Conservation (phyloP, 495 filamentous ascomycete genomes). For the Bombardia bombarda region DNA sequence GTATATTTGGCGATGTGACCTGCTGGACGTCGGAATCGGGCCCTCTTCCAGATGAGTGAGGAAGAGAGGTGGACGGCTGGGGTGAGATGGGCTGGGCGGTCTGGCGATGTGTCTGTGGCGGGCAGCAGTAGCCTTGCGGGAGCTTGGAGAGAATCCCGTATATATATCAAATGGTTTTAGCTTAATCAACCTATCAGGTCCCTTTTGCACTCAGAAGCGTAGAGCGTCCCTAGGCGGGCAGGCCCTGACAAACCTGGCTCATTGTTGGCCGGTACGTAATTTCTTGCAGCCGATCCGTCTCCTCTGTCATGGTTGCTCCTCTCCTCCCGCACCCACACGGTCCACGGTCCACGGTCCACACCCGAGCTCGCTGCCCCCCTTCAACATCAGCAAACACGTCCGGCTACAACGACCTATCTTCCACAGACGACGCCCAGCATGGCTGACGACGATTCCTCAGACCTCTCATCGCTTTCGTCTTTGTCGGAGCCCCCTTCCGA, state of each 20-base stretch:
- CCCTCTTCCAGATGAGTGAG: too few species aligned
- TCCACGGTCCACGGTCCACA: too few species aligned
- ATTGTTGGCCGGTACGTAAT: conserved; percentile 27
- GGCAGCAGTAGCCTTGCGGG: not conserved
- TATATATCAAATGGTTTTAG: not conserved
- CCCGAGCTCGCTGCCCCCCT: conserved; percentile 4
- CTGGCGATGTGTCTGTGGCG: too few species aligned
- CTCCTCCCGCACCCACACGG: conserved; percentile 1
- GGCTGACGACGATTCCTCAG: conserved; percentile 47
- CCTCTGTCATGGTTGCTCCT: too few species aligned
- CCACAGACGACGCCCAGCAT: conserved; percentile 23
- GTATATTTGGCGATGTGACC: too few species aligned
- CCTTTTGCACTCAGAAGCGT: conserved; percentile 1
- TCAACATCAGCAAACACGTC: conserved; percentile 10
- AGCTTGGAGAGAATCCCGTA: not conserved
- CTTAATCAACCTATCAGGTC: conserved; percentile 24
- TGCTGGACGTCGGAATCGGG: too few species aligned
- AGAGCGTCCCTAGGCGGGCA: conserved; percentile 12
- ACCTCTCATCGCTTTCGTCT: conserved; percentile 47
- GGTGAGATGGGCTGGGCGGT: too few species aligned
- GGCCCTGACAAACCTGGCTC: conserved; percentile 11
- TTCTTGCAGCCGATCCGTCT: conserved; percentile 23
- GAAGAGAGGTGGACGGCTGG: too few species aligned
- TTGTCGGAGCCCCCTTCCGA: conserved; percentile 46
- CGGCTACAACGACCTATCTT: conserved; percentile 10